phyloP scores from a whole-genome alignment of 2,329 filamentous ascomycete species.

The Raffaelea ambrosiae region DNA sequence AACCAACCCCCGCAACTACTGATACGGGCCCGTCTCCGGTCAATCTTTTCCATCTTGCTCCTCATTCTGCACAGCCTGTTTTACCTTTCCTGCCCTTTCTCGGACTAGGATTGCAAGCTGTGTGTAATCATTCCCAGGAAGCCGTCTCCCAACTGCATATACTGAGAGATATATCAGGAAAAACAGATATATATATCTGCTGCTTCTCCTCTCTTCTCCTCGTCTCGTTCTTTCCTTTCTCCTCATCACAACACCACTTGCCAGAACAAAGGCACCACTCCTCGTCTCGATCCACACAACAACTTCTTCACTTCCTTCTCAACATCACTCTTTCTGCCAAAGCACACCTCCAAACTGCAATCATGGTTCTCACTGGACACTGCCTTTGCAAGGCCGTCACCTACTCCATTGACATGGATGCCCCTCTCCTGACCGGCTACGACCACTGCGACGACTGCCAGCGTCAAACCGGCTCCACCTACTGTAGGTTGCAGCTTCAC shows the following conservation, averaged over 20 bases:
- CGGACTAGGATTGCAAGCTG: too few relatives aligned
- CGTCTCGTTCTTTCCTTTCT: background rate
- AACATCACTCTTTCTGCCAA: background rate
- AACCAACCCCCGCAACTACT: too few relatives aligned
- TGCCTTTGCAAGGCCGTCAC: constrained; percentile 65
- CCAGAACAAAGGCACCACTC: background rate
- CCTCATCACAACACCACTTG: background rate
- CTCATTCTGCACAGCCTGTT: too few relatives aligned
- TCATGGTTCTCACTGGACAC: constrained; percentile 59
- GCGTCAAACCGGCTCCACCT: constrained; percentile 60
- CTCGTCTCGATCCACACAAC: background rate
- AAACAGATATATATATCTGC: background rate
- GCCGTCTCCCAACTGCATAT: too few relatives aligned
- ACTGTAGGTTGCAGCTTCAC: constrained; percentile 40
- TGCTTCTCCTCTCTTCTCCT: background rate
- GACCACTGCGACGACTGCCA: constrained; percentile 69
- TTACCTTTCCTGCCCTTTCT: too few relatives aligned
- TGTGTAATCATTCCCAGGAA: too few relatives aligned
- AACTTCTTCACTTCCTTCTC: background rate
- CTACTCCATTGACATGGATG: constrained; percentile 50
- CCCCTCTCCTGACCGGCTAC: constrained; percentile 49
- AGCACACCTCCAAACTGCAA: constrained; percentile 21
- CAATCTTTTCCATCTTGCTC: too few relatives aligned
- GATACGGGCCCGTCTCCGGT: too few relatives aligned
- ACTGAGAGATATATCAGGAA: background rate